These are phyloP conservation scores for Fusarium penzigii DNA, from an alignment of 2,329 filamentous ascomycete species.

Conservation along the genomic window DNA sequence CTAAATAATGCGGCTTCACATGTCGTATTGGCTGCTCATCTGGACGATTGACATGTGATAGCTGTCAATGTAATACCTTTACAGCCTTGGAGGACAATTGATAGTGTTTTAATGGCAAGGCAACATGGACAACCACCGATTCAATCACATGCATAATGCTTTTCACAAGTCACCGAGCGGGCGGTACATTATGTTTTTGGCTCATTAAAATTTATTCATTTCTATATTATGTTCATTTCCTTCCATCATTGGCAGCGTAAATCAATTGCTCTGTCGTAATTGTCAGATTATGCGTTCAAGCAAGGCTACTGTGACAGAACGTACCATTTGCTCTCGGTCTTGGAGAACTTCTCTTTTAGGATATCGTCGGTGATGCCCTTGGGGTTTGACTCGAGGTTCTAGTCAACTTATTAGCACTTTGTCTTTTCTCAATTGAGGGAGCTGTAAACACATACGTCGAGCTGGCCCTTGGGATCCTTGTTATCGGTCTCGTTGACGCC, in stretches of 20 bases:
- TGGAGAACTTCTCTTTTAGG: constrained; percentile 61
- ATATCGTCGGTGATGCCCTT: constrained; percentile 62
- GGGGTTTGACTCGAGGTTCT: constrained; percentile 66
- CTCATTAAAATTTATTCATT: no score
- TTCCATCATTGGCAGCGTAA: no score
- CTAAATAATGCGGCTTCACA: no score
- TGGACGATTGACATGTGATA: no score
- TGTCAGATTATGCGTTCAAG: not conserved
- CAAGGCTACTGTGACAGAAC: not conserved
- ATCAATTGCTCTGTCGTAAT: not conserved
- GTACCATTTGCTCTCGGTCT: constrained; percentile 35
- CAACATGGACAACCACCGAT: not conserved
- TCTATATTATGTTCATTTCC: no score
- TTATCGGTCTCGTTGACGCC: constrained; percentile 53
- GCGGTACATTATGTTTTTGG: no score
- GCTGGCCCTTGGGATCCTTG: constrained; percentile 51
- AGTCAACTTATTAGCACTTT: not conserved
- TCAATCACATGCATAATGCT: constrained; percentile 5
- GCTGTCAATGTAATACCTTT: no score
- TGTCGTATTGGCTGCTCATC: constrained; percentile 7
- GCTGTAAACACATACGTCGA: constrained; percentile 43
- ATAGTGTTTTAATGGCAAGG: no score
- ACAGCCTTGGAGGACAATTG: no score
- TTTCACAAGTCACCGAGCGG: constrained; percentile 2
- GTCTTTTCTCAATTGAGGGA: not conserved